phyloP scores from a whole-genome alignment of 768 basidiomycete genomes.

The Pisolithus orientalis region DNA sequence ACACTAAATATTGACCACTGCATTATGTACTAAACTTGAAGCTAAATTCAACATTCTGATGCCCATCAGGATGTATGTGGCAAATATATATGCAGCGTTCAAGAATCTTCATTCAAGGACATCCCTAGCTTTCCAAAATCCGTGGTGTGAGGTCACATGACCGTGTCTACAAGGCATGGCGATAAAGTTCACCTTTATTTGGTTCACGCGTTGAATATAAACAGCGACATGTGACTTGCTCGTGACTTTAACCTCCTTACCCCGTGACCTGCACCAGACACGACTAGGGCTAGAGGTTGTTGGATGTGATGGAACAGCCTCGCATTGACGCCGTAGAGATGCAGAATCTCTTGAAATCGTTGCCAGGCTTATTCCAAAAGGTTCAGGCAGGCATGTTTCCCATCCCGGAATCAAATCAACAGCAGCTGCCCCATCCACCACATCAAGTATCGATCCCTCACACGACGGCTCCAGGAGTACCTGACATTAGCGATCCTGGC shows the following conservation, averaged over 20 bases:
- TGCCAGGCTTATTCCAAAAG: slow-evolving; percentile 52
- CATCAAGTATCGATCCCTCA: slow-evolving; percentile 7
- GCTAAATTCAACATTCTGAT: no score
- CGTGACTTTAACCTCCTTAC: slow-evolving; percentile 35
- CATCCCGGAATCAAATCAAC: slow-evolving; percentile 22
- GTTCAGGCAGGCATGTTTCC: slow-evolving; percentile 39
- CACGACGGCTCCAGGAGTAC: slow-evolving; percentile 29
- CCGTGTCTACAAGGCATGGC: slow-evolving; percentile 4
- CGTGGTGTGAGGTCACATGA: background rate
- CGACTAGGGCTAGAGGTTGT: no score
- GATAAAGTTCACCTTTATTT: slow-evolving; percentile 27
- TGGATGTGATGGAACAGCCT: background rate
- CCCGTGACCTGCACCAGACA: slow-evolving; percentile 35
- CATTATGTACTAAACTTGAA: no score
- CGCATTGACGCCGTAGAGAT: slow-evolving; percentile 50
- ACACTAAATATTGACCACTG: no score
- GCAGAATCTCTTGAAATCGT: slow-evolving; percentile 49
- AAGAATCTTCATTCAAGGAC: no score
- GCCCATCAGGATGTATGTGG: no score
- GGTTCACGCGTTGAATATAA: slow-evolving; percentile 25
- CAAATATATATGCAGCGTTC: no score
- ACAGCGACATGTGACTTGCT: slow-evolving; percentile 34
- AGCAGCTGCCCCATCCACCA: slow-evolving; percentile 33
- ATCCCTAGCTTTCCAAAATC: no score
- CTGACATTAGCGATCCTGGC: slow-evolving; percentile 58